Conservation (phyloP, 768 basidiomycete genomes). For the Pluteus cervinus region DNA sequence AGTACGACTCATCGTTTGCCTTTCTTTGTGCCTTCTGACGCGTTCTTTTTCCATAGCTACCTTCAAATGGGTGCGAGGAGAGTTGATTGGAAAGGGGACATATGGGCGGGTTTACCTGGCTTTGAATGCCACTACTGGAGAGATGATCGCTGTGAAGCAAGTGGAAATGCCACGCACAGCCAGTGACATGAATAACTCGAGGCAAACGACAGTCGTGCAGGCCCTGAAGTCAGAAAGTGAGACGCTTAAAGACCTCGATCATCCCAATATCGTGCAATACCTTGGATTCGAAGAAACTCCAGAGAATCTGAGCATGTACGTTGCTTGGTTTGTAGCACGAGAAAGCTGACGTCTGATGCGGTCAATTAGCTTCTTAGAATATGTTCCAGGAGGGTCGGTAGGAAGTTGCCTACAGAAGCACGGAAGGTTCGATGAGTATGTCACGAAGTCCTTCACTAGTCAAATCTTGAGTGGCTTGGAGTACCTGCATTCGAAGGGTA, state of each 20-base stretch:
- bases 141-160: slow-evolving; percentile 99
- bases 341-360: background rate
- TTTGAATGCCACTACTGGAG: slow-evolving; percentile 91
- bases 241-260: slow-evolving; percentile 92
- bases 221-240: slow-evolving; percentile 95
- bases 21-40: background rate
- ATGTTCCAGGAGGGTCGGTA: slow-evolving; percentile 96
- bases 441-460: slow-evolving; percentile 86
- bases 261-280: slow-evolving; percentile 96
- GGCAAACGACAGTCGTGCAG: slow-evolving; percentile 82
- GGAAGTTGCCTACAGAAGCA: slow-evolving; percentile 87
- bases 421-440: slow-evolving; percentile 87
- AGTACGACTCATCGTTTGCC: slow-evolving; percentile 55
- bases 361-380: slow-evolving; percentile 87
- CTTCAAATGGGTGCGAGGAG: slow-evolving; percentile 98
- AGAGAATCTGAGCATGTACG: slow-evolving; percentile 87
- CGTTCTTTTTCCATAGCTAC: slow-evolving; percentile 46
- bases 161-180: slow-evolving; percentile 91
- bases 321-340: slow-evolving; percentile 10
- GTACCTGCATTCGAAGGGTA: slow-evolving; percentile 88
- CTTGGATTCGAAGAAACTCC: slow-evolving; percentile 92
- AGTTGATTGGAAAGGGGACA: slow-evolving; percentile 94
- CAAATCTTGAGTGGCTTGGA: slow-evolving; percentile 91
- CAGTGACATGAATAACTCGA: slow-evolving; percentile 84
- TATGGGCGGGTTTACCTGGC: slow-evolving; percentile 97